Evolutionary conservation across 345 rosid species (phyloP).

Genomic region (Isatis tinctoria): DNA sequence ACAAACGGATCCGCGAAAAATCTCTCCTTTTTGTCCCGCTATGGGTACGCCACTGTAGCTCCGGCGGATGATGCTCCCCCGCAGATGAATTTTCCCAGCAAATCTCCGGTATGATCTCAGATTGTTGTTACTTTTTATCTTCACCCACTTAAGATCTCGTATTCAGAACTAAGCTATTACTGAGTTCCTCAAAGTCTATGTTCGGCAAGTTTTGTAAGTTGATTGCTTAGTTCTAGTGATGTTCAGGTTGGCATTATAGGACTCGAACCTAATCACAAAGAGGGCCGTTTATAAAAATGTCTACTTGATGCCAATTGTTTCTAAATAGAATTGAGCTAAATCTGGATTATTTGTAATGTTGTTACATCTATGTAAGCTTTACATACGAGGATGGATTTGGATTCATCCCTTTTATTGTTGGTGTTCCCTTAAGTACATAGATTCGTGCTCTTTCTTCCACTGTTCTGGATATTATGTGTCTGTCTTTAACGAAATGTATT

Average conservation of each 20-base stretch:
- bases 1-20: conserved; percentile 25
- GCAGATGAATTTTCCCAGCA: conserved; percentile 30
- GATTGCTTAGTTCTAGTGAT: background rate
- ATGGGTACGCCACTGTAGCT: conserved; percentile 41
- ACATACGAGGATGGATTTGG: background rate
- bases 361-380: background rate
- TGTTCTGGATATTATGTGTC: background rate
- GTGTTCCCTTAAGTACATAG: background rate
- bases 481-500: background rate
- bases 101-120: conserved; percentile 37
- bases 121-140: background rate
- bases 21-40: conserved; percentile 27
- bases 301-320: background rate
- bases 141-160: background rate
- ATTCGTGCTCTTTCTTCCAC: background rate
- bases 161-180: background rate
- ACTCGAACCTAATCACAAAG: background rate
- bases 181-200: background rate
- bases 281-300: background rate
- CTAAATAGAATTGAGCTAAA: background rate
- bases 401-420: background rate
- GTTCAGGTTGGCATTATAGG: background rate
- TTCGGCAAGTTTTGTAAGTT: background rate
- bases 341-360: background rate
- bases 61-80: conserved; percentile 32